Base-by-base conservation (phyloP, 1,284 basidiomycete species). In the Inonotus hispidus region DNA sequence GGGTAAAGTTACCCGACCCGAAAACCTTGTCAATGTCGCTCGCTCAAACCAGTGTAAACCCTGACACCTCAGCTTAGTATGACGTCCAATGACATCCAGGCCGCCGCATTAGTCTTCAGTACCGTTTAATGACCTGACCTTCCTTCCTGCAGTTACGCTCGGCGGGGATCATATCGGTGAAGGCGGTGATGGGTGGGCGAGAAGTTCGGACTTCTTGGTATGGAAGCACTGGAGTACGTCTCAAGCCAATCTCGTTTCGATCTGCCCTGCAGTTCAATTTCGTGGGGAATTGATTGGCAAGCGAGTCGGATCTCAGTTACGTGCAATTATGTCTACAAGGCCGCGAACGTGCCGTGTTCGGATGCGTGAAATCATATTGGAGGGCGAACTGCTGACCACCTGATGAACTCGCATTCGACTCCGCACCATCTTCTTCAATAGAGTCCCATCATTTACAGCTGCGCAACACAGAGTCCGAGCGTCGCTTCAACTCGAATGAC, bases 391-490 rank as follows among this genome's bases (percentile, higher is more conserved):
- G 39, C 52, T 60, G 58, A 60, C 58, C 52, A 37, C 38, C 19
- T 27, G 38, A 52, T 29, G 10, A 8, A 25, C 41, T 29, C 43
- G 14, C 41, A 46, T 47, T 46, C 38, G 45, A 35, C 49, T 53
- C 27, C 45, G 43, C 29, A 41, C 45, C 43, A 29, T 43, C 37
- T 53, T 45, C 39, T 32, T 11, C 25, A 35, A 59, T 45, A 52
- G 35, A 53, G 39, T n/a, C 32, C 5, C 43, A 45, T 55, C 43
- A 53, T 45, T 35, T 11, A 35, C 25, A 35, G 23, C 41, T 38
- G 39, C 54, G 41, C 52, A 41, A 25, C 43, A 47, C 37, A 53
- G 43, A n/a, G 16, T 54, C 58, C 58, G 58, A 49, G 32, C 50
- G 19, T 47, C 58, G 52, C 41, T 45, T 47, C 23, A 47, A 47